Conservation (phyloP, 805 yeast species). For the Candida nemodendra region DNA sequence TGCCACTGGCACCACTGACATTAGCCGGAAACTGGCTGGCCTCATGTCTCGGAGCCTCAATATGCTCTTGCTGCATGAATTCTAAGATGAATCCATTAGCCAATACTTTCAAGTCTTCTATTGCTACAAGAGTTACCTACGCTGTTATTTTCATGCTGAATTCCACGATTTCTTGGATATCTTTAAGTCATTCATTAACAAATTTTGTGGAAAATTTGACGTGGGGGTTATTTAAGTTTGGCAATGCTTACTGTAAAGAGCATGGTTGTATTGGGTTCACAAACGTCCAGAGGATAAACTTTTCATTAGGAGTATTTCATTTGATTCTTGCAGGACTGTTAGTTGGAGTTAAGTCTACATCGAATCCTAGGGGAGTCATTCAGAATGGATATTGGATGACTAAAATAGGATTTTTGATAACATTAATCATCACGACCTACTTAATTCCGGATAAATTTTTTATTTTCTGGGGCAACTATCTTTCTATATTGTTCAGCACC, state of each 20-base stretch:
- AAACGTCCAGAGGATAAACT: constrained; percentile 89
- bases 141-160: constrained; percentile 76
- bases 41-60: constrained; percentile 79
- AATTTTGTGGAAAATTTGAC: constrained; percentile 70
- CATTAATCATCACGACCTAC: constrained; percentile 61
- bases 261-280: constrained; percentile 86
- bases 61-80: constrained; percentile 59
- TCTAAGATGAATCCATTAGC: constrained; percentile 37
- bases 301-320: constrained; percentile 82
- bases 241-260: constrained; percentile 62
- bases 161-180: constrained; percentile 89
- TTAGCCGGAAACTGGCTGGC: constrained; percentile 61
- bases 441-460: constrained; percentile 85
- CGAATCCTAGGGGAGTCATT: constrained; percentile 72
- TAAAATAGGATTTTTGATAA: constrained; percentile 61
- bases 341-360: constrained; percentile 72
- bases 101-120: constrained; percentile 57
- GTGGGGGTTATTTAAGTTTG: constrained; percentile 64
- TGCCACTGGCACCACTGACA: constrained; percentile 61
- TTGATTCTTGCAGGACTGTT: constrained; percentile 64
- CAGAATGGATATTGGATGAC: constrained; percentile 93
- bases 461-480: constrained; percentile 85
- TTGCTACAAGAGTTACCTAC: constrained; percentile 83
- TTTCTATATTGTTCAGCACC: constrained; percentile 82
- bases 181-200: constrained; percentile 76